Conservation (phyloP, 2,329 filamentous ascomycete species). For the Aspergillus niger region DNA sequence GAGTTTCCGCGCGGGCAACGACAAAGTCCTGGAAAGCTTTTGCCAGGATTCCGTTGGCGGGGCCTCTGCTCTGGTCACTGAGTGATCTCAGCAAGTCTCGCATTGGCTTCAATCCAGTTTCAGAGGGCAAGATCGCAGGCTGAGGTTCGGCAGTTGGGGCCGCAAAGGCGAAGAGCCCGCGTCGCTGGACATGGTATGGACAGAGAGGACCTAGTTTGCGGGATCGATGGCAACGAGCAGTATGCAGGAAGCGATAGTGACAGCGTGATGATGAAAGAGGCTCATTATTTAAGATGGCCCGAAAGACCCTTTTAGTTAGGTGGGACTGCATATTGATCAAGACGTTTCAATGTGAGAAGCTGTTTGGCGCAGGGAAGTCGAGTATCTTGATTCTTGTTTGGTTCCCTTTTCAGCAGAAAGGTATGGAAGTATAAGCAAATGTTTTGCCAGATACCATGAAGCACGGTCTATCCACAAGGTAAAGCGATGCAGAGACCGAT, state of each 20-base stretch:
- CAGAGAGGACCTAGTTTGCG: slow-evolving; percentile 29
- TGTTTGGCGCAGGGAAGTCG: not conserved
- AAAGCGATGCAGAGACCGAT: not conserved
- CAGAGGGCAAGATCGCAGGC: slow-evolving; percentile 59
- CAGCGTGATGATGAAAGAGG: slow-evolving; percentile 45
- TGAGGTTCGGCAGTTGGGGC: slow-evolving; percentile 55
- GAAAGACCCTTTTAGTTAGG: slow-evolving; percentile 48
- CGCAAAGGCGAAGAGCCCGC: slow-evolving; percentile 37
- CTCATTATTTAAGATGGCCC: slow-evolving; percentile 47
- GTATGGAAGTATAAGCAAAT: not conserved
- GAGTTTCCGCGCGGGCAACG: slow-evolving; percentile 52
- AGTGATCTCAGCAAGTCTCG: slow-evolving; percentile 67
- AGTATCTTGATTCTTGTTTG: not conserved
- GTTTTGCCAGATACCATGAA: not conserved
- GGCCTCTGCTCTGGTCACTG: slow-evolving; percentile 65
- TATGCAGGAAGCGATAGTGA: slow-evolving; percentile 36
- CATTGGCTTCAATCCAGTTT: slow-evolving; percentile 67
- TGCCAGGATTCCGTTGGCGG: slow-evolving; percentile 63
- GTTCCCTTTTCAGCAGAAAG: not conserved
- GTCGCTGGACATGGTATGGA: slow-evolving; percentile 40
- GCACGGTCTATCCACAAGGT: too few relatives aligned
- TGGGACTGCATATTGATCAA: slow-evolving; percentile 45
- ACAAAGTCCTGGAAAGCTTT: slow-evolving; percentile 68
- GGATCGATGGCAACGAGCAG: slow-evolving; percentile 33
- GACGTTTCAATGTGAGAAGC: not conserved